phyloP scores from a whole-genome alignment of 371 early-diverging fungal genomes.

The Gilbertella persicaria region DNA sequence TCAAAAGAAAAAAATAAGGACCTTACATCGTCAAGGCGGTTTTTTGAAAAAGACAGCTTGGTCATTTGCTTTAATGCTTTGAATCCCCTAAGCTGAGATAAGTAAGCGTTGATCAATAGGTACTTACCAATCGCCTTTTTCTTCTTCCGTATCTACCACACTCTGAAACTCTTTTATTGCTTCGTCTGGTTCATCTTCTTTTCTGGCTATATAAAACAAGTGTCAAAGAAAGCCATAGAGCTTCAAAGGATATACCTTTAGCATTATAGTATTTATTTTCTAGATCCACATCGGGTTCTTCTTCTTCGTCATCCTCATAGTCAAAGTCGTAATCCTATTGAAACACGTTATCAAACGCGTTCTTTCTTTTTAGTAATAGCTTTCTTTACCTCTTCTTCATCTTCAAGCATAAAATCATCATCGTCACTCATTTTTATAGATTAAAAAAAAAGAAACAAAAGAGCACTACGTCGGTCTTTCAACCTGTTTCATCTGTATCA shows the following conservation, averaged over 20 bases:
- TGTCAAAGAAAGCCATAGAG: neutral
- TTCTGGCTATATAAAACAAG: constrained; percentile 44
- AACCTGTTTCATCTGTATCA: neutral
- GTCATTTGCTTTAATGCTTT: constrained; percentile 93
- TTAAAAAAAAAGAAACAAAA: constrained; percentile 10
- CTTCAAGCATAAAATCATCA: constrained; percentile 76
- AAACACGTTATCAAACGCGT: neutral
- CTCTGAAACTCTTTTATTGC: constrained; percentile 82
- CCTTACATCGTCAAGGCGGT: constrained; percentile 64
- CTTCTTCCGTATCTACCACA: constrained; percentile 82
- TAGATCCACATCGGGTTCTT: constrained; percentile 83
- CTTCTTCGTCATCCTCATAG: constrained; percentile 85
- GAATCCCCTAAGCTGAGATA: constrained; percentile 76
- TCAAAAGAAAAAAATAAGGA: neutral
- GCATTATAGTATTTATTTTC: constrained; percentile 97
- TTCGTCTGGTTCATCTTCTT: constrained; percentile 81
- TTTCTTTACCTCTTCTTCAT: constrained; percentile 56
- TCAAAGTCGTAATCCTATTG: constrained; percentile 84
- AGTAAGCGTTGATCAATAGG: neutral
- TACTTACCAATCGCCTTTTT: constrained; percentile 82
- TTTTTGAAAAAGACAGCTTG: constrained; percentile 79
- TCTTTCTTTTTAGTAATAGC: neutral
- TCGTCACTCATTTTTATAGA: constrained; percentile 55
- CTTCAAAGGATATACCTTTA: constrained; percentile 62
- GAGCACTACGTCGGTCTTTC: neutral